A percentile compares a stretch with the other conserved stretches of the same genome.
These are phyloP conservation scores for Candida ortonii DNA, from an alignment of 805 yeast species.

Conservation along the genomic window DNA sequence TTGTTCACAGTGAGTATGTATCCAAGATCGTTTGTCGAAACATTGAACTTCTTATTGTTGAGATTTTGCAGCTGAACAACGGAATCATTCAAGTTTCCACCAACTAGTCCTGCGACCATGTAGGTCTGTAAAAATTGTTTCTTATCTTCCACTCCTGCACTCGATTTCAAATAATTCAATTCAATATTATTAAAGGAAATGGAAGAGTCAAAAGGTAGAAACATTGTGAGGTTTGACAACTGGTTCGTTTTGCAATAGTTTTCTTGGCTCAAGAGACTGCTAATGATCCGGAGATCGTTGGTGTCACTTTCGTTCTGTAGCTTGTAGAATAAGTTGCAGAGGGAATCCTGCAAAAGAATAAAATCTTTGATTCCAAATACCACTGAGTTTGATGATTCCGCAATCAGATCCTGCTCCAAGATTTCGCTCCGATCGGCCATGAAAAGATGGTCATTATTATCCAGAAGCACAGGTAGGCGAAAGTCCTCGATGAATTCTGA, in stretches of 20 bases:
- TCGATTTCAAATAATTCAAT: constrained; percentile 38
- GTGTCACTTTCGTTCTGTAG: constrained; percentile 15
- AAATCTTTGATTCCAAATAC: constrained; percentile 61
- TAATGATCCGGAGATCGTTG: constrained; percentile 18
- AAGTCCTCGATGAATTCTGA: constrained; percentile 19
- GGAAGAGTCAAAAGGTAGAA: constrained; percentile 47
- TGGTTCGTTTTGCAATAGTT: constrained; percentile 20
- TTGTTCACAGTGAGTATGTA: constrained; percentile 35
- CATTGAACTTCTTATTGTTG: constrained; percentile 24
- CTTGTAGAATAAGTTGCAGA: constrained; percentile 36
- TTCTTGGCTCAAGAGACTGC: constrained; percentile 15
- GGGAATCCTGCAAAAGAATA: constrained; percentile 37
- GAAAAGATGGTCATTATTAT: constrained; percentile 30
- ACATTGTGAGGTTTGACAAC: constrained; percentile 38
- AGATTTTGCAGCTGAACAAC: constrained; percentile 22
- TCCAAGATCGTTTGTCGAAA: constrained; percentile 32
- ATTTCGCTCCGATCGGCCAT: constrained; percentile 46
- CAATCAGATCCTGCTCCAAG: constrained; percentile 54
- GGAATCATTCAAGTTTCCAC: constrained; percentile 37
- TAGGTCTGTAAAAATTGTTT: constrained; percentile 30
- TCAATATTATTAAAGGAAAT: constrained; percentile 40
- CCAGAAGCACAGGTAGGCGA: constrained; percentile 33
- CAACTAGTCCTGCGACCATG: constrained; percentile 41
- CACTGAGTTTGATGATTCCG: constrained; percentile 60
- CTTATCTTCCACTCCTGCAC: constrained; percentile 32